Evolutionary conservation across 805 yeast genomes (phyloP).

Genomic region (Kodamaea kaohsiungensis): DNA sequence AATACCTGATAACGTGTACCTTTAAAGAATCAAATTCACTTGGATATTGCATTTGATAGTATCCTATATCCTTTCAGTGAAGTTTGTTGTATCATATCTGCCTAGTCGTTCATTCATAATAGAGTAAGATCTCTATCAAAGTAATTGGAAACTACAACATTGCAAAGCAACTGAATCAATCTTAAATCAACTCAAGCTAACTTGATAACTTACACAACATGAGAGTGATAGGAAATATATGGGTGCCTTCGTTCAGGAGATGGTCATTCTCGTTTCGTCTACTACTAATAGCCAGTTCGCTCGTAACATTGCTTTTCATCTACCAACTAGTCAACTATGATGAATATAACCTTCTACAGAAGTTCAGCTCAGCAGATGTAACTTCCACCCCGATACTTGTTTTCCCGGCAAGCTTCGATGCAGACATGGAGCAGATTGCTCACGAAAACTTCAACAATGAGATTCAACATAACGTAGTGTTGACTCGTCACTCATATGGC

Average conservation of each 20-base stretch:
- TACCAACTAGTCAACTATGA: constrained; percentile 1
- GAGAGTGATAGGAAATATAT: not conserved
- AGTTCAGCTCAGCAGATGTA: not conserved
- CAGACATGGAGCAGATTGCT: not conserved
- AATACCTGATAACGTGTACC: too few species aligned
- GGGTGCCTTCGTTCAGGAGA: not conserved
- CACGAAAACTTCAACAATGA: not conserved
- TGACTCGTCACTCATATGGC: not conserved
- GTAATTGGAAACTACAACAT: too few species aligned
- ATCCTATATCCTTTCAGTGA: too few species aligned
- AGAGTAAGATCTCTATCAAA: too few species aligned
- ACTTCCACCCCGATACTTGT: not conserved
- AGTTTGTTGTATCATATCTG: too few species aligned
- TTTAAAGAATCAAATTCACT: too few species aligned
- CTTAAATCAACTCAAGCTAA: too few species aligned
- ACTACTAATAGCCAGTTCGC: not conserved
- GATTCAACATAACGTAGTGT: not conserved
- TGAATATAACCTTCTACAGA: not conserved
- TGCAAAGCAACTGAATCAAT: too few species aligned
- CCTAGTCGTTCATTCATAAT: too few species aligned
- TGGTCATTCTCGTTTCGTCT: not conserved
- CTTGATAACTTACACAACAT: not conserved
- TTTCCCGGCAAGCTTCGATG: constrained; percentile 6
- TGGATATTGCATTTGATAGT: too few species aligned
- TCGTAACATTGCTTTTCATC: not conserved